Evolutionary conservation across 257 asterid species (phyloP).

Genomic region (Plectranthus barbatus): DNA sequence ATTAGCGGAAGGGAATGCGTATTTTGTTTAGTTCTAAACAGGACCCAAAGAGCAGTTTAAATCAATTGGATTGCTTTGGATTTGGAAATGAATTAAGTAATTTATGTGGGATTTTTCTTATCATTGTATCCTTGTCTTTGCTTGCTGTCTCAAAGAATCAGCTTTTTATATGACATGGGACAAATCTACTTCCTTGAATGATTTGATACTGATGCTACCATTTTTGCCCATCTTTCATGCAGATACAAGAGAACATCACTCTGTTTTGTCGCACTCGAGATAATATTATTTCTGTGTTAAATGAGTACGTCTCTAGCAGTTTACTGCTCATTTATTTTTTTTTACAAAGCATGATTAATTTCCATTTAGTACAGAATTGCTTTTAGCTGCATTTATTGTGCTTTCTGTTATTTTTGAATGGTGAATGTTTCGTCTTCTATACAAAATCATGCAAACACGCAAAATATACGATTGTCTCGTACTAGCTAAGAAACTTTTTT

Average conservation of each 20-base stretch:
- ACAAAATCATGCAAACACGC: no score
- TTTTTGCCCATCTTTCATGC: slow-evolving; percentile 24
- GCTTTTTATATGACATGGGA: background rate
- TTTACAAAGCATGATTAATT: background rate
- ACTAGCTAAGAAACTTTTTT: no score
- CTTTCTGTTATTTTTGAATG: background rate
- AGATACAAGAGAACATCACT: slow-evolving; percentile 61
- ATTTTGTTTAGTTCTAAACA: background rate
- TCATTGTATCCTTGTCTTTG: background rate
- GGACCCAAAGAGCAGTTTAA: background rate
- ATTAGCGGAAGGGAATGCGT: background rate
- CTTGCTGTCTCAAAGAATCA: background rate
- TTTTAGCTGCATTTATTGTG: no score
- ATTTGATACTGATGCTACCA: slow-evolving; percentile 11
- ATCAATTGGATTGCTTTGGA: background rate
- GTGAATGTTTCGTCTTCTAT: no score
- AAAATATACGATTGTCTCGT: no score
- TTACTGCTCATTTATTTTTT: background rate
- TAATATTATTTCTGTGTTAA: slow-evolving; percentile 48
- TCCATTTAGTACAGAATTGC: background rate
- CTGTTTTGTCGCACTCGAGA: slow-evolving; percentile 65
- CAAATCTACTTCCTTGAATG: slow-evolving; percentile 1
- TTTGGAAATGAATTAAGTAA: background rate
- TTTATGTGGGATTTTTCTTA: background rate
- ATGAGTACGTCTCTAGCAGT: slow-evolving; percentile 46